Base-by-base conservation (phyloP, 306 rosid genomes). In the Casuarina cunninghamiana region DNA sequence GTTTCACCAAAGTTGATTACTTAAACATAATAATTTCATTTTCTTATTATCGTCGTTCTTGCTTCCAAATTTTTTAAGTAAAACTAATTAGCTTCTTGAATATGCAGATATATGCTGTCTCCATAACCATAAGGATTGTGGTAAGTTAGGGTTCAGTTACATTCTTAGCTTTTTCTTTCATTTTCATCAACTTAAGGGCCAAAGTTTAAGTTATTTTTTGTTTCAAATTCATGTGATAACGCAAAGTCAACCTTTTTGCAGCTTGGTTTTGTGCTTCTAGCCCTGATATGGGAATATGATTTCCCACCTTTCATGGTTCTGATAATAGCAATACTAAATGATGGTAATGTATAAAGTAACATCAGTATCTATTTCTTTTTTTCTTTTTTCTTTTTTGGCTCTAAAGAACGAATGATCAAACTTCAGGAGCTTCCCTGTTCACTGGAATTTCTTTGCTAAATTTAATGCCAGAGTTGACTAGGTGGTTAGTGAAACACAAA, bases 271-370 rank as follows among this genome's bases (percentile, higher is more conserved):
- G 87, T 88, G 76, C 96, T 93, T 76, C 87, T 93, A 61, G 93
- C 97, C 12, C 79, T 90, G 87, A 93, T 93, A 75, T 93, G 97
- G 97, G 93, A 90, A 82, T 90, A 89, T 76, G 96, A 93, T 76
- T 93, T 93, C 87, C 97, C 96, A 69, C 96, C 96, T 71, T 93
- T 93, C 89, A 93, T 93, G 97, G 97, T 93, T 82, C 86, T 93
- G 80, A 89, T 90, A 51, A 82, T 93, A 79, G 96, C 97, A n/a
- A 93, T 93, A 80, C 81, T 93, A 73, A 93, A 93, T 87, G 93
- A 93, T 76, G 97, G 96, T 93, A 90, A 84, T 73, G 55, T 67
- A 10, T 68, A 61, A 80, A 72, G 6, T 10, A 42, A 32, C 55
- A 74, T 42, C 43, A 17, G 39, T 17, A 48, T 39, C 26, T 71